phyloP scores from a whole-genome alignment of 78 protist species.

The Pigoraptor vietnamica region DNA sequence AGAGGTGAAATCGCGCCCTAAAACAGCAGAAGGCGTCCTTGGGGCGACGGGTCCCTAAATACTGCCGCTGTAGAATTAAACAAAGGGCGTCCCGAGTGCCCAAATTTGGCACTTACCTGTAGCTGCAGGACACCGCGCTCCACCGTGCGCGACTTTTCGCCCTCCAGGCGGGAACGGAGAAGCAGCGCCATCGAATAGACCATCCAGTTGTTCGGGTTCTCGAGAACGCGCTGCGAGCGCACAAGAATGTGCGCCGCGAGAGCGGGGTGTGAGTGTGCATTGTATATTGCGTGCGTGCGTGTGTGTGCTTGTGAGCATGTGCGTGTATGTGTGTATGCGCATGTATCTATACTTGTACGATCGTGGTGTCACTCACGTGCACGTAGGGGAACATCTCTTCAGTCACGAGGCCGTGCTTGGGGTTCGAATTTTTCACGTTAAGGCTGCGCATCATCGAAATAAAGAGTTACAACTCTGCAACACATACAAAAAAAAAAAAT shows the following conservation, averaged over 20 bases:
- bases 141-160: not conserved
- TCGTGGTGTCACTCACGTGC: not conserved
- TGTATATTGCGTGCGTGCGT: too few relatives aligned
- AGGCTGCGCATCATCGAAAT: not conserved
- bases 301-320: too few relatives aligned
- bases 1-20: too few relatives aligned
- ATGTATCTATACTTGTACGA: too few relatives aligned
- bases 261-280: conserved; percentile 7
- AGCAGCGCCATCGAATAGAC: conserved; percentile 69
- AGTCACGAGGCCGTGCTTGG: conserved; percentile 43
- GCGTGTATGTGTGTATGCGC: too few relatives aligned
- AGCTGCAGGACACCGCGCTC: conserved; percentile 25
- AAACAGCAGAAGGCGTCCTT: too few relatives aligned
- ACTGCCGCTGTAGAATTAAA: too few relatives aligned
- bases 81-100: conserved; percentile 5
- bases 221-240: not conserved
- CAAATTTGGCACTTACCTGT: conserved; percentile 3
- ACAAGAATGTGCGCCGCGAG: not conserved
- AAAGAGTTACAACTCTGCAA: not conserved
- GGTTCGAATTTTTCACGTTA: conserved; percentile 28
- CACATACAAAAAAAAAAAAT: not conserved
- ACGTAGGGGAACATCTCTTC: conserved; percentile 71
- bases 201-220: conserved; percentile 57
- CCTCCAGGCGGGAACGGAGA: conserved; percentile 57
- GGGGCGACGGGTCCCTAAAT: too few relatives aligned